Evolutionary conservation across 768 basidiomycete genomes (phyloP).

Genomic region (Phlegmacium glaucopus): DNA sequence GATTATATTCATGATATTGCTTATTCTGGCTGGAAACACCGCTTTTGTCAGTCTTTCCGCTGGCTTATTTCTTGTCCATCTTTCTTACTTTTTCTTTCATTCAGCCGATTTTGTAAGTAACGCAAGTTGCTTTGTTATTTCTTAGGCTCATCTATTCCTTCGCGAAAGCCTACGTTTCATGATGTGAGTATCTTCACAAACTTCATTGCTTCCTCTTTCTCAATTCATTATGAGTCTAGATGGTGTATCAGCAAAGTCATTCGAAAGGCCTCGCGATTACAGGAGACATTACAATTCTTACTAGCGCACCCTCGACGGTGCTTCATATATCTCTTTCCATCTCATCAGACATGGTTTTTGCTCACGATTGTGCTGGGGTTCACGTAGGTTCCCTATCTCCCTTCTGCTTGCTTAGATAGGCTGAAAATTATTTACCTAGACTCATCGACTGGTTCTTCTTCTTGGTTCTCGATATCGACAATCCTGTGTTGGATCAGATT

Average conservation of each 20-base stretch:
- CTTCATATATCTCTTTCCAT: conserved; percentile 87
- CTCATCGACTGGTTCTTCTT: conserved; percentile 88
- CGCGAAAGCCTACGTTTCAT: conserved; percentile 67
- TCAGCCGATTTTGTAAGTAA: conserved; percentile 81
- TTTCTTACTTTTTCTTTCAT: conserved; percentile 3
- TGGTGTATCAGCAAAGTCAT: conserved; percentile 70
- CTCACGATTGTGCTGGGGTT: conserved; percentile 62
- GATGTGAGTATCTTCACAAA: conserved; percentile 54
- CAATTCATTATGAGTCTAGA: conserved; percentile 36
- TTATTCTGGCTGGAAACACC: conserved; percentile 91
- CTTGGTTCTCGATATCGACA: conserved; percentile 84
- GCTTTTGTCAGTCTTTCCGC: conserved; percentile 67
- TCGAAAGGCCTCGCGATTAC: conserved; percentile 51
- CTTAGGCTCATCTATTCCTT: neutral
- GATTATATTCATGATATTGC: conserved; percentile 65
- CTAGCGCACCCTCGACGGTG: conserved; percentile 94
- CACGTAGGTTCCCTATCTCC: conserved; percentile 48
- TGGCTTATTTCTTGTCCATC: neutral
- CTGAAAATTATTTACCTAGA: conserved; percentile 33
- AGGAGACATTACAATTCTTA: conserved; percentile 86
- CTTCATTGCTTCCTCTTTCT: neutral
- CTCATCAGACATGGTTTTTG: conserved; percentile 93
- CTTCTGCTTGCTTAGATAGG: neutral
- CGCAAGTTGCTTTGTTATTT: conserved; percentile 8
- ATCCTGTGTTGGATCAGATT: conserved; percentile 60